Percentiles rank a stretch among this genome's conserved stretches.
Evolutionary conservation across 805 yeast species (phyloP).

Genomic region (Zygosaccharomyces pseudorouxii): DNA sequence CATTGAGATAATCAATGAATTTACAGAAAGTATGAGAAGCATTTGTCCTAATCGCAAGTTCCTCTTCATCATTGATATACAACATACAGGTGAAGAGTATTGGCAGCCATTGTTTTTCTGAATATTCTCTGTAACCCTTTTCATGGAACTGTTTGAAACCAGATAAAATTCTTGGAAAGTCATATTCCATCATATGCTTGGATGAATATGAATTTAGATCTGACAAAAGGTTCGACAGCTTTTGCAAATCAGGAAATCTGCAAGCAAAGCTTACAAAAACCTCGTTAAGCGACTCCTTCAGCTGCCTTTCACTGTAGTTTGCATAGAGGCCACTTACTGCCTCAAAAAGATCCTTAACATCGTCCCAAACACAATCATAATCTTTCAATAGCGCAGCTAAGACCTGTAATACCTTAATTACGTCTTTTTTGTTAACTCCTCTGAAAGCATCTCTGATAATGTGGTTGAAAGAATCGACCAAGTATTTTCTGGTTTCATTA

Average conservation of each 20-base stretch:
- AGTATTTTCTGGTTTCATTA: slow-evolving; percentile 45
- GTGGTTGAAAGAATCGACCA: slow-evolving; percentile 53
- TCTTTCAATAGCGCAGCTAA: slow-evolving; percentile 51
- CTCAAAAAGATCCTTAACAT: slow-evolving; percentile 46
- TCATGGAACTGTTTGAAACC: slow-evolving; percentile 68
- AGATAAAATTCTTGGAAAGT: slow-evolving; percentile 67
- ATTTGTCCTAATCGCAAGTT: slow-evolving; percentile 72
- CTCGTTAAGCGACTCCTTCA: slow-evolving; percentile 56
- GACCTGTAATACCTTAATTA: slow-evolving; percentile 53
- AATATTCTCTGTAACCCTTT: slow-evolving; percentile 39
- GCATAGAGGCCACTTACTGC: slow-evolving; percentile 56
- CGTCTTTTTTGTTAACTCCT: slow-evolving; percentile 49
- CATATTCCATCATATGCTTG: slow-evolving; percentile 64
- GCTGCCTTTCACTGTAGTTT: slow-evolving; percentile 51
- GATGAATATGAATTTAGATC: slow-evolving; percentile 68
- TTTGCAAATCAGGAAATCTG: slow-evolving; percentile 41
- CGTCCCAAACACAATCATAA: slow-evolving; percentile 49
- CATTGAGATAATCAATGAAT: slow-evolving; percentile 55
- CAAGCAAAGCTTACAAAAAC: slow-evolving; percentile 58
- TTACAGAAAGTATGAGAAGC: slow-evolving; percentile 60
- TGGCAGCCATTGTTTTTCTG: slow-evolving; percentile 72
- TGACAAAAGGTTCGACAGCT: slow-evolving; percentile 49
- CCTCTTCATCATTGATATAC: slow-evolving; percentile 72
- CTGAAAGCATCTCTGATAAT: slow-evolving; percentile 56
- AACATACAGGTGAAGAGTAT: slow-evolving; percentile 62